Base-by-base conservation (phyloP, 2,329 filamentous ascomycete genomes). In the Aspergillus quadrilineatus region DNA sequence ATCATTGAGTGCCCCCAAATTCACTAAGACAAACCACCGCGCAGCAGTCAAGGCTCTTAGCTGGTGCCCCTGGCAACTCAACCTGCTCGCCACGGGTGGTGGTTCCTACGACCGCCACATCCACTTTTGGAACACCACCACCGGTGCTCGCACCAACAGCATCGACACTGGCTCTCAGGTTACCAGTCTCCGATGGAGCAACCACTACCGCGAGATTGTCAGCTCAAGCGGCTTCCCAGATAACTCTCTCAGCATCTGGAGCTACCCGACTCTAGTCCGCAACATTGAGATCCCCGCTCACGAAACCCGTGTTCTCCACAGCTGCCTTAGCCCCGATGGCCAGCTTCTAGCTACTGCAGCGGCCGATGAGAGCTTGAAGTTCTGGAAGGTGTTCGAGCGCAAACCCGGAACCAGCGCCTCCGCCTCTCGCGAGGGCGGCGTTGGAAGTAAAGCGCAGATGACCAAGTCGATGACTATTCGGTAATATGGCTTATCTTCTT, bases 331-430 rank as follows among this genome's bases (percentile, higher is more conserved):
- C 79, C 94, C 94, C 3, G 94, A 99, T 70, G 94, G 94, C 51
- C 94, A 99, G 80, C 96, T 97, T 86, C 85, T 99, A 55, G 94
- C 94, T 50, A 99, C 94, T 50, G 93, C 94, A 59, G 90, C 93
- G 66, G 92, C 93, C 37, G 94, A 99, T 69, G 94, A 99, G 82
- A 93, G 89, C 71, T 83, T 99, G 75, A 99, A 99, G 81, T 99
- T 99, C 83, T 99, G 94, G 94, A 99, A 99, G 86, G 84, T 99
- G 67, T 99, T 99, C 71, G 94, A 99, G 84, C 97, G 96, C 85
- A 97, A 97, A 85, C 82, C 92, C 15, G 92, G 91, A 54, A 80
- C 84, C 57, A 79, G 84, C 59, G 84, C 87, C 50, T 84, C 85
- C 48, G 72, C 81, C 32, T 80, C 86, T 53, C 82, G 85, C 59